Conservation (phyloP, 2,329 filamentous ascomycete species). For the Arachnomyces sp. region DNA sequence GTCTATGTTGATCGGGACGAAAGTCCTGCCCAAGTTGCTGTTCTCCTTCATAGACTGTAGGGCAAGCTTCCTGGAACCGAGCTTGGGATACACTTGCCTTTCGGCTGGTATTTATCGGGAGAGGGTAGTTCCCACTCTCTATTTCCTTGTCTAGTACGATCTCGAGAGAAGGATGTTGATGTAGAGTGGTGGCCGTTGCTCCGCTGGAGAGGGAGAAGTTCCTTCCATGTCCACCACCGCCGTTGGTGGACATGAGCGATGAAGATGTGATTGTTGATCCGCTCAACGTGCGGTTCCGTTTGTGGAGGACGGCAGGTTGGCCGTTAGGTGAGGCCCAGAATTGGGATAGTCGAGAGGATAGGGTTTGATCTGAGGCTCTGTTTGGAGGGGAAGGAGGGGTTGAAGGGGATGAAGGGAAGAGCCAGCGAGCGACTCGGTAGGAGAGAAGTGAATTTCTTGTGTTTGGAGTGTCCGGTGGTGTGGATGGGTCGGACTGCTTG, state of each 20-base stretch:
- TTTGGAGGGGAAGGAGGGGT: slow-evolving; percentile 9
- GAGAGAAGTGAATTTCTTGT: slow-evolving; percentile 16
- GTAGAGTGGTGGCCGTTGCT: slow-evolving; percentile 13
- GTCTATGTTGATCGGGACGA: slow-evolving; percentile 15
- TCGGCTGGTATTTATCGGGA: neutral
- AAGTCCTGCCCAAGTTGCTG: slow-evolving; percentile 12
- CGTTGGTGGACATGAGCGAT: slow-evolving; percentile 18
- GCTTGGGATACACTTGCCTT: slow-evolving; percentile 4
- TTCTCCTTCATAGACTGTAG: slow-evolving; percentile 20
- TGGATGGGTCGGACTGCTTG: slow-evolving; percentile 4
- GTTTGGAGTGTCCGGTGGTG: slow-evolving; percentile 10
- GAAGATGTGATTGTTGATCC: slow-evolving; percentile 27
- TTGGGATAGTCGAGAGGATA: neutral
- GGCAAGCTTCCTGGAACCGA: slow-evolving; percentile 11
- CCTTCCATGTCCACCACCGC: slow-evolving; percentile 9
- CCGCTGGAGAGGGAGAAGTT: slow-evolving; percentile 25
- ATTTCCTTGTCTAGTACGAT: slow-evolving; percentile 15
- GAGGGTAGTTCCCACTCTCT: slow-evolving; percentile 9
- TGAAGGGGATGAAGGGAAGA: slow-evolving; percentile 15
- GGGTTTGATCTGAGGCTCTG: slow-evolving; percentile 13
- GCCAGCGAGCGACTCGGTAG: slow-evolving; percentile 24
- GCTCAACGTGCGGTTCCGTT: slow-evolving; percentile 25
- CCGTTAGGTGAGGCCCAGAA: slow-evolving; percentile 2
- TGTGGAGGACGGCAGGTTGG: neutral
- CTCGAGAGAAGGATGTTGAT: slow-evolving; percentile 9